Evolutionary conservation across 352 stramenopile genomes (phyloP).

Genomic region (Pythium angustatum): DNA sequence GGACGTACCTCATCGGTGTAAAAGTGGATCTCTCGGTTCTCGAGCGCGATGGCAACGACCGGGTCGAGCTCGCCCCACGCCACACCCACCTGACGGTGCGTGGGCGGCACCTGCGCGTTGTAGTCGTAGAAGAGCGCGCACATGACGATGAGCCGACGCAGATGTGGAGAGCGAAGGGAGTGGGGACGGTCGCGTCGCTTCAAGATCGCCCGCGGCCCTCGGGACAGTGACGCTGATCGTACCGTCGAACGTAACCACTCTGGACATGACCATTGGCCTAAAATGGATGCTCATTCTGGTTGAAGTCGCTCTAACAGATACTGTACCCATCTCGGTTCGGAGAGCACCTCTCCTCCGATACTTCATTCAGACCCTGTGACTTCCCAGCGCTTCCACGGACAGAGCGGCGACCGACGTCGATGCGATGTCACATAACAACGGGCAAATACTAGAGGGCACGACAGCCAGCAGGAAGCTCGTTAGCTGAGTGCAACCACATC

Average conservation of each 20-base stretch:
- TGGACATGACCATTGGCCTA: too few species aligned
- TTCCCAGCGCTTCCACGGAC: conserved; percentile 1
- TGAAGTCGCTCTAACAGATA: too few species aligned
- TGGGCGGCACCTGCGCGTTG: conserved; percentile 62
- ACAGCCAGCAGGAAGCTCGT: conserved; percentile 4
- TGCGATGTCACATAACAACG: conserved; percentile 58
- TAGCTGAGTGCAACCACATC: background rate
- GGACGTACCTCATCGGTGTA: conserved; percentile 83
- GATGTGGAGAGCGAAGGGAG: background rate
- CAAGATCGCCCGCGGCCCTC: conserved; percentile 4
- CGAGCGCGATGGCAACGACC: conserved; percentile 75
- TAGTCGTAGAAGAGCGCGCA: conserved; percentile 86
- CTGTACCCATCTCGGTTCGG: too few species aligned
- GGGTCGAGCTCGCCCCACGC: conserved; percentile 85
- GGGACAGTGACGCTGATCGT: conserved; percentile 5
- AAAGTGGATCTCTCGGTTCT: conserved; percentile 89
- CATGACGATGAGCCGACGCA: conserved; percentile 11
- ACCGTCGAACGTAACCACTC: too few species aligned
- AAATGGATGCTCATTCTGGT: too few species aligned
- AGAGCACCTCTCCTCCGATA: too few species aligned
- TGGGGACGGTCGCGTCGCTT: conserved; percentile 8
- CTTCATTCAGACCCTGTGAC: too few species aligned
- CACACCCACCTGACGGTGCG: conserved; percentile 68
- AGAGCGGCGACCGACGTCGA: background rate
- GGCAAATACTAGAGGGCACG: conserved; percentile 75